Evolutionary conservation across 495 filamentous ascomycete species (phyloP), one percentile per base, ranked within the genome.

Genomic region (Chlorociboria aeruginascens): DNA sequence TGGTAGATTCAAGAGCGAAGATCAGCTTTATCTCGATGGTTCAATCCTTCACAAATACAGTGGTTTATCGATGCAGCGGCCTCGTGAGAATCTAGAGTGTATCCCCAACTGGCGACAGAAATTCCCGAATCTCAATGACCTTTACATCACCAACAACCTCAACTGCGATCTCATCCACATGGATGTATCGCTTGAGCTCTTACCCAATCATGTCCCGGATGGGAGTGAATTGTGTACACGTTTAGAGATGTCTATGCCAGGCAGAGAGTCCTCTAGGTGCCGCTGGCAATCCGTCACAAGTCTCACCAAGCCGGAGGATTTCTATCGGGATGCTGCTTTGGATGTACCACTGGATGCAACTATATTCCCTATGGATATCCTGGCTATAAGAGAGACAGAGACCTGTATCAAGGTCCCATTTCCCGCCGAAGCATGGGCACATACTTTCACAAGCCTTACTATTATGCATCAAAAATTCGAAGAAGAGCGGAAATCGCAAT

Each of bases 161-260:
- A 55, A 63, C n/a, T 72, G 69, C 50, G 70, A 74, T 45, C 65
- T 74, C n/a, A 56, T 77, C 44, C 71, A 76, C 47, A 68, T 77
- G 55, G 65, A 73, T 33, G 62, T 65, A 9, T 64, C 65, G 7
- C 59, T 77, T 0, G 64, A 72, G 38, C 46, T 74, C 9, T 64
- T 67, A 13, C 13, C 11, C 10, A 58, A 63, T 17, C 61, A 65
- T 32, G 72, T 73, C 50, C 69, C 69, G 8, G 54, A 63, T 31
- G 64, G 66, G 4, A 69, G 71, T 28, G 66, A 70, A 16, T 62
- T 77, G 44, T 69, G 67, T 47, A 67, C 66, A 20, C 66, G 67
- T 45, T 63, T 71, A 17, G 68, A 76, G 48, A 58, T 76, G 14
- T 65, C 61, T 20, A 64, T 76, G 35, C 69, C 70, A 49, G 55